Evolutionary conservation across 2,329 filamentous ascomycete genomes (phyloP).

Genomic region (Verticillium zaregamsianum): DNA sequence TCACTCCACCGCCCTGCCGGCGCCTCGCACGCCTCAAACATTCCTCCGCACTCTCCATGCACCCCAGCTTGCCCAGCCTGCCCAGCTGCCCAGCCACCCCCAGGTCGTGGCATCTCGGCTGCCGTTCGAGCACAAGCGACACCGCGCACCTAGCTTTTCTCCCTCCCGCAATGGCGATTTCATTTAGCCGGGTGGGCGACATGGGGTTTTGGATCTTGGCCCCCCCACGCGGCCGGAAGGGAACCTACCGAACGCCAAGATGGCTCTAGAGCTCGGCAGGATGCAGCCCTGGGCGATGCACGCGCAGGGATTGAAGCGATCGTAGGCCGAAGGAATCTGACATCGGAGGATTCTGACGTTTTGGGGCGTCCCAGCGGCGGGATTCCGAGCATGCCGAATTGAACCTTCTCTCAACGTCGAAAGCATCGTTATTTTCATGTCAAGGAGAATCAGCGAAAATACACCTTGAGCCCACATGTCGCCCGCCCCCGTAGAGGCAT

Average conservation of each 20-base stretch:
- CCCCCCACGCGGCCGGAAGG: not conserved
- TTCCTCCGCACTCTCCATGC: not conserved
- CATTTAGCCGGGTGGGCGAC: not conserved
- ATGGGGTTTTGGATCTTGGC: not conserved
- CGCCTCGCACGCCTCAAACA: not conserved
- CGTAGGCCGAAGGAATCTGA: not conserved
- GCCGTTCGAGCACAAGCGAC: not conserved
- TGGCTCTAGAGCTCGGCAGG: not conserved
- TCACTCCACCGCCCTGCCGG: not conserved
- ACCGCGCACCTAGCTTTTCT: not conserved
- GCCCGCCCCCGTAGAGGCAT: too few species aligned
- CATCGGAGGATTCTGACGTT: not conserved
- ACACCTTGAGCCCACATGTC: too few species aligned
- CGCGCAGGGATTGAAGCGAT: not conserved
- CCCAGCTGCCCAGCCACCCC: not conserved
- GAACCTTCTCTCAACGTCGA: too few species aligned
- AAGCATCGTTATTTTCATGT: too few species aligned
- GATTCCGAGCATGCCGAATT: too few species aligned
- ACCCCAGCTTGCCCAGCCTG: not conserved
- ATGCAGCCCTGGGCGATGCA: not conserved
- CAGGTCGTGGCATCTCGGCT: not conserved
- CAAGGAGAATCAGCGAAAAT: too few species aligned
- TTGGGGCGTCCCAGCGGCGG: too few species aligned
- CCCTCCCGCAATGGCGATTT: not conserved
- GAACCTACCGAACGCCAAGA: not conserved